phyloP scores from a whole-genome alignment of 805 yeast genomes.

The Lipomyces spencermartinsiae region DNA sequence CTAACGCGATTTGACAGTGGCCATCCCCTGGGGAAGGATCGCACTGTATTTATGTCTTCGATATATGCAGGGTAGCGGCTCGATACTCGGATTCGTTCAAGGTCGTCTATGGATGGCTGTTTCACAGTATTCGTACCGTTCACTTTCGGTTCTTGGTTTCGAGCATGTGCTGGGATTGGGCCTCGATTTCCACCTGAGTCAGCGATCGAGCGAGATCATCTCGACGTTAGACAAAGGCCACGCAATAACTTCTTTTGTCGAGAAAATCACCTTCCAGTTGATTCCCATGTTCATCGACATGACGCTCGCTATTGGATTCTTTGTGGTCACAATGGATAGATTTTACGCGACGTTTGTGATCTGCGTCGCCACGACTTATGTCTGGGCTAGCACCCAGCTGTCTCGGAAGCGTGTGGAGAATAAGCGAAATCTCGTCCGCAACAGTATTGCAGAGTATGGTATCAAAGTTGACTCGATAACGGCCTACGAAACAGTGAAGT shows the following conservation, averaged over 20 bases:
- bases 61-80: slow-evolving; percentile 35
- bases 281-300: slow-evolving; percentile 32
- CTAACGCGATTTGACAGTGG: neutral
- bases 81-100: slow-evolving; percentile 30
- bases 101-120: slow-evolving; percentile 30
- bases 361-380: slow-evolving; percentile 25
- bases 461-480: slow-evolving; percentile 32
- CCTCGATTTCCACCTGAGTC: slow-evolving; percentile 31
- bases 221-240: slow-evolving; percentile 27
- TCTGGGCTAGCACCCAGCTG: slow-evolving; percentile 28
- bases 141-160: slow-evolving; percentile 26
- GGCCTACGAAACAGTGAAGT: slow-evolving; percentile 35
- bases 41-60: slow-evolving; percentile 29
- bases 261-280: slow-evolving; percentile 33
- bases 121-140: slow-evolving; percentile 26
- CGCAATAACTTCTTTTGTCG: slow-evolving; percentile 30
- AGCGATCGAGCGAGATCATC: slow-evolving; percentile 27
- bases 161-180: slow-evolving; percentile 30
- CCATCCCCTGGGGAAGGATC: slow-evolving; percentile 30
- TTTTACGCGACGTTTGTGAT: slow-evolving; percentile 29
- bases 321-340: slow-evolving; percentile 26
- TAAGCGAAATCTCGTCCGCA: slow-evolving; percentile 22
- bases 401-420: slow-evolving; percentile 20
- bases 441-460: slow-evolving; percentile 16
- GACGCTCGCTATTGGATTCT: slow-evolving; percentile 31